A percentile compares a stretch with the other conserved stretches of the same genome.
These are phyloP conservation scores for Papilionanthe hybrid DNA, from an alignment of 116 monocot species.

Conservation along the genomic window DNA sequence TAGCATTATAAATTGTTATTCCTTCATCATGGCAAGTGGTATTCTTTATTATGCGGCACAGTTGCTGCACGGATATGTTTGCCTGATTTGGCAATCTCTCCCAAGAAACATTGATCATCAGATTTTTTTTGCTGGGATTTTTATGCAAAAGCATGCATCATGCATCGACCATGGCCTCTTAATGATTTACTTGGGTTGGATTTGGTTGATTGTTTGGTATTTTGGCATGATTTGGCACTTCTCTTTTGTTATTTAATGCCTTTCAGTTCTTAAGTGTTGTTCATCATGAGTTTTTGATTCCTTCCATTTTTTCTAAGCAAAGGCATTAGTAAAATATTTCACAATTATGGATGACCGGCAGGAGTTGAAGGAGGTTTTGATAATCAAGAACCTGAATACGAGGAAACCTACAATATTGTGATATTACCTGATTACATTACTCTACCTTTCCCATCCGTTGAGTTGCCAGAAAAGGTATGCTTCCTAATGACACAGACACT, in stretches of 20 bases:
- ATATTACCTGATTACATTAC: slow-evolving; percentile 70
- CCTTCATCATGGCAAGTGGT: not conserved
- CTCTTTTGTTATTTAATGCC: not conserved
- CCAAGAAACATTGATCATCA: not conserved
- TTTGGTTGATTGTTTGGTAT: not conserved
- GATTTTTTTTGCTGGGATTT: not conserved
- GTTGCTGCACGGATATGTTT: not conserved
- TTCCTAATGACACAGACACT: not conserved
- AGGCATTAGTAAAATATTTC: not conserved
- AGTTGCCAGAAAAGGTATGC: slow-evolving; percentile 90
- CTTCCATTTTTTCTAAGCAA: not conserved
- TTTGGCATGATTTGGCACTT: not conserved
- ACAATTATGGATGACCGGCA: slow-evolving; percentile 25
- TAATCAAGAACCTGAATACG: slow-evolving; percentile 85
- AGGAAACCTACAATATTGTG: slow-evolving; percentile 64
- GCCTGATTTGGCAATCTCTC: not conserved
- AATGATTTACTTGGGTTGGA: slow-evolving; percentile 3
- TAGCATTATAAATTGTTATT: not conserved
- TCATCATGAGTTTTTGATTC: not conserved
- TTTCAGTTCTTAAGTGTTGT: slow-evolving; percentile 1
- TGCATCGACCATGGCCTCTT: not conserved
- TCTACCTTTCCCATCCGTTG: slow-evolving; percentile 89
- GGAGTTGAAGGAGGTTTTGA: slow-evolving; percentile 93
- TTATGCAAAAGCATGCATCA: not conserved
- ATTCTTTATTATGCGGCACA: not conserved